phyloP scores from a whole-genome alignment of 345 rosid species.

The Hibiscus tridactylites region DNA sequence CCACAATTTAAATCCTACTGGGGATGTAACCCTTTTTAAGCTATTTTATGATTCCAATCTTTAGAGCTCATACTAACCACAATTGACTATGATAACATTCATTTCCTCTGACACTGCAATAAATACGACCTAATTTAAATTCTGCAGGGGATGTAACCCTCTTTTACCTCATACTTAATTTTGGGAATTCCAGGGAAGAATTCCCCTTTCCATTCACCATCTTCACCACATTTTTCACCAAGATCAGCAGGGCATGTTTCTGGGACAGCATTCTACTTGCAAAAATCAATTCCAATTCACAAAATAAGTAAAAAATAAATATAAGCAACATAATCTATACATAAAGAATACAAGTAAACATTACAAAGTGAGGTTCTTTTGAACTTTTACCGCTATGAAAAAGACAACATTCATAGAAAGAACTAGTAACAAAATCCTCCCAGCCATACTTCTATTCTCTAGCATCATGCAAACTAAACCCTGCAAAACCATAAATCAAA shows the following conservation, averaged over 20 bases:
- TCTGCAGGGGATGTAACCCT: neutral
- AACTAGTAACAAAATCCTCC: conserved; percentile 2
- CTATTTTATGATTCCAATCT: neutral
- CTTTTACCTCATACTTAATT: conserved; percentile 72
- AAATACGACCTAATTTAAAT: neutral
- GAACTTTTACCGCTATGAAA: neutral
- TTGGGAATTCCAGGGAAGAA: conserved; percentile 76
- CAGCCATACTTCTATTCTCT: conserved; percentile 1
- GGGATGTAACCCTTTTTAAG: neutral
- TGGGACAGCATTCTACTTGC: conserved; percentile 46
- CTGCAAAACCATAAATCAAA: neutral
- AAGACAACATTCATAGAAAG: neutral
- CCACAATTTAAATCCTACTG: neutral
- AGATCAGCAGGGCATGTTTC: conserved; percentile 74
- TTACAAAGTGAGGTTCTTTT: neutral
- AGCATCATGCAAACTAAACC: neutral
- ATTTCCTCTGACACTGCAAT: neutral
- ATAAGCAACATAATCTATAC: neutral
- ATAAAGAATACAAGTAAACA: neutral
- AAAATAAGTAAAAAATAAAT: neutral
- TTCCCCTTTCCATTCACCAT: conserved; percentile 83
- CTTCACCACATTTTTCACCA: conserved; percentile 42
- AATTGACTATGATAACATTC: neutral
- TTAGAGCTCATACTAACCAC: neutral
- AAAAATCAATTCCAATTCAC: conserved; percentile 8